phyloP scores from a whole-genome alignment of 345 rosid species.

The Dimocarpus longan region DNA sequence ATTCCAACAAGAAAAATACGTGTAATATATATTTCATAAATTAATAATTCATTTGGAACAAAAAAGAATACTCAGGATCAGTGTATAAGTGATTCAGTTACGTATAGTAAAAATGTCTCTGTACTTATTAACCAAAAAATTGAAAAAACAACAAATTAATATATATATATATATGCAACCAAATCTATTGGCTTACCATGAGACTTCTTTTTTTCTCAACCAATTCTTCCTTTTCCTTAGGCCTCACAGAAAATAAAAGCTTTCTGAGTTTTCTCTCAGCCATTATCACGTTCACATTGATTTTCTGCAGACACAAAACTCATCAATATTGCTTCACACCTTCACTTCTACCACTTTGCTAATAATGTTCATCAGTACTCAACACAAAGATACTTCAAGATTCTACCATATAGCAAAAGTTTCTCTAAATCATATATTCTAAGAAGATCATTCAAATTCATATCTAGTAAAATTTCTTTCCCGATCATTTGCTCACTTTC shows the following conservation, averaged over 20 bases:
- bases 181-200: constrained; percentile 57
- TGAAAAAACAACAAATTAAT: background rate
- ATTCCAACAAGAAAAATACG: constrained; percentile 2
- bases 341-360: background rate
- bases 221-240: constrained; percentile 41
- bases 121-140: background rate
- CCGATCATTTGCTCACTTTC: constrained; percentile 34
- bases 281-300: constrained; percentile 55
- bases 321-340: constrained; percentile 1
- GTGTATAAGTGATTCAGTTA: background rate
- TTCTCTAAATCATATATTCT: constrained; percentile 80
- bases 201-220: constrained; percentile 41
- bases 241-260: constrained; percentile 79
- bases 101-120: background rate
- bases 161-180: background rate
- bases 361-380: constrained; percentile 10
- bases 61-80: background rate
- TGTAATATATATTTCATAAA: background rate
- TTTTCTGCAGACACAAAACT: constrained; percentile 53
- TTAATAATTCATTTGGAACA: background rate
- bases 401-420: constrained; percentile 11
- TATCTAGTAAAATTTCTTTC: constrained; percentile 59
- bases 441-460: constrained; percentile 85
- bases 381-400: constrained; percentile 8
- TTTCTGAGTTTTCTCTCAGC: constrained; percentile 70